phyloP scores from a whole-genome alignment of 2,329 filamentous ascomycete species.

The Aureobasidium sp. region DNA sequence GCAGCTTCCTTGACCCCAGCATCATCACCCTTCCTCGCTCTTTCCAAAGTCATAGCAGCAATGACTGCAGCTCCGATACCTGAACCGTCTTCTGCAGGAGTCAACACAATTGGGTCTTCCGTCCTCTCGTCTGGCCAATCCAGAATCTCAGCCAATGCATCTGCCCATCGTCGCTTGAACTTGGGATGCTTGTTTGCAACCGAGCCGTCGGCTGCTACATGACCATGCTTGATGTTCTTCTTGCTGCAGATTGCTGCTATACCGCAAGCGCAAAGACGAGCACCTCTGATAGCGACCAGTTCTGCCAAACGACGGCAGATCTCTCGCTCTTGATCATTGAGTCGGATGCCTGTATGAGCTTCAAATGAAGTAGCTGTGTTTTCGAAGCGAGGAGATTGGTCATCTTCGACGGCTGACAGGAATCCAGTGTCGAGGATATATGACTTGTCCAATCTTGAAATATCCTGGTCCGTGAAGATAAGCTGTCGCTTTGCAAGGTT shows the following conservation, averaged over 20 bases:
- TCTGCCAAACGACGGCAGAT: conserved; percentile 27
- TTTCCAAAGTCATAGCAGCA: conserved; percentile 27
- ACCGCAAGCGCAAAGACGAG: conserved; percentile 33
- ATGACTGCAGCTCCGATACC: conserved; percentile 35
- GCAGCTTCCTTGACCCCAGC: conserved; percentile 8
- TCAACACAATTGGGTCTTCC: conserved; percentile 32
- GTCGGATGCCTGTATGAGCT: conserved; percentile 21
- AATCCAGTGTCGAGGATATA: conserved; percentile 89
- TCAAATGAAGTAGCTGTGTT: conserved; percentile 23
- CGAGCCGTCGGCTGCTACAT: conserved; percentile 34
- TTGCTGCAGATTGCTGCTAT: conserved; percentile 32
- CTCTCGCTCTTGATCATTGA: conserved; percentile 24
- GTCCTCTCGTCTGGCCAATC: conserved; percentile 27
- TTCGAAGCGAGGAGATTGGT: conserved; percentile 22
- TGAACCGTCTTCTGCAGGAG: conserved; percentile 35
- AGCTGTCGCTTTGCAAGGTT: conserved; percentile 71
- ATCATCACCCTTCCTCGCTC: conserved; percentile 19
- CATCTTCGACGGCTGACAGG: conserved; percentile 77
- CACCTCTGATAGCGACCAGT: conserved; percentile 29
- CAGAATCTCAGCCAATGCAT: conserved; percentile 33
- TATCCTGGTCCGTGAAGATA: conserved; percentile 75
- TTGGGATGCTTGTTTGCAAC: conserved; percentile 37
- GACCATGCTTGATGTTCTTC: conserved; percentile 26
- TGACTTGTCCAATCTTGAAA: conserved; percentile 66
- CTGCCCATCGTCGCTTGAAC: conserved; percentile 36